These are phyloP conservation scores for Alisma plantagoaquatica DNA, from an alignment of 106 monocot genomes.

Conservation along the genomic window DNA sequence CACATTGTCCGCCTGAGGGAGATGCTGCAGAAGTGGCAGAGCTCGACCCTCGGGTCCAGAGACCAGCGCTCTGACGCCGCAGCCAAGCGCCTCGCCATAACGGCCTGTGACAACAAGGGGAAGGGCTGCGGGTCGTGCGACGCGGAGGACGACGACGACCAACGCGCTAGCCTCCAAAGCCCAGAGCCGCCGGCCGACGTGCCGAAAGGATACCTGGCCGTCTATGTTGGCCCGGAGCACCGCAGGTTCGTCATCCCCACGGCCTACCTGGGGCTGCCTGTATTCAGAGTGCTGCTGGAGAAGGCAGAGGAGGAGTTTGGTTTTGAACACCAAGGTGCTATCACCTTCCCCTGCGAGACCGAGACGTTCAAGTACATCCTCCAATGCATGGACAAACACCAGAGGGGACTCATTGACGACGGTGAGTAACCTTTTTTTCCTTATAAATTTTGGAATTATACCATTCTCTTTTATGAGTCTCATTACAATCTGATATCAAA, in stretches of 20 bases:
- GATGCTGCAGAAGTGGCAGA: conserved; percentile 45
- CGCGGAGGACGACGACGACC: too few species aligned
- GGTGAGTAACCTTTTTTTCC: too few species aligned
- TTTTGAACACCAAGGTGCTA: conserved; percentile 43
- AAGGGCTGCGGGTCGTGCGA: too few species aligned
- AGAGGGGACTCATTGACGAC: conserved; percentile 9
- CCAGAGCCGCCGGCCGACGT: conserved; percentile 50
- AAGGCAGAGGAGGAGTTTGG: conserved; percentile 75
- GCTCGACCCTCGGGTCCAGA: conserved; percentile 3
- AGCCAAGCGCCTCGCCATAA: too few species aligned
- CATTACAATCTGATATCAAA: too few species aligned
- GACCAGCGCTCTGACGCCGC: too few species aligned
- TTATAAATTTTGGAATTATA: too few species aligned
- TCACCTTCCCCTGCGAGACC: conserved; percentile 55
- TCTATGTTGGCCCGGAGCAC: conserved; percentile 46
- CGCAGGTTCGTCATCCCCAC: conserved; percentile 70
- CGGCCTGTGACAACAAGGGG: too few species aligned
- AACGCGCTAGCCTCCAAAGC: too few species aligned
- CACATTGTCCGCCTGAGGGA: conserved; percentile 42
- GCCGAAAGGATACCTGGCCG: conserved; percentile 49
- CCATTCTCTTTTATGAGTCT: too few species aligned
- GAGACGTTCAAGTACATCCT: conserved; percentile 81
- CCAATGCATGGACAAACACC: conserved; percentile 41
- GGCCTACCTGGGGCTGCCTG: conserved; percentile 31
- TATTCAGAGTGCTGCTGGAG: conserved; percentile 49